Conservation (phyloP, 805 yeast genomes). For the Metschnikowia borealis region DNA sequence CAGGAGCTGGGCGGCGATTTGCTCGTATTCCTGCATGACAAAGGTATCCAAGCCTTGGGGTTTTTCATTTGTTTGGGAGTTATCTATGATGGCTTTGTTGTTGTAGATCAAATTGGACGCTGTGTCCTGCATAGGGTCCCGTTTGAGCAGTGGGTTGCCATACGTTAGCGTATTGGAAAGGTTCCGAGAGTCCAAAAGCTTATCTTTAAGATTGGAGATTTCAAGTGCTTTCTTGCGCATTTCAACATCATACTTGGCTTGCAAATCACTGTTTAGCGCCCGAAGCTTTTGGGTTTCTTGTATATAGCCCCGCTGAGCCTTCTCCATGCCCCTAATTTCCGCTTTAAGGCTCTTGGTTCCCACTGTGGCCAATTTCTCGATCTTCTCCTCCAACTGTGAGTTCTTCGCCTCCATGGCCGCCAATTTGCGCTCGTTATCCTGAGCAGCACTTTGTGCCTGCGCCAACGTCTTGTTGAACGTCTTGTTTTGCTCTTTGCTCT, state of each 20-base stretch:
- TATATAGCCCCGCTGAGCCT: constrained; percentile 23
- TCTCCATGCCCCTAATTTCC: constrained; percentile 12
- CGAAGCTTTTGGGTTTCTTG: constrained; percentile 29
- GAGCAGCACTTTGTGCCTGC: constrained; percentile 29
- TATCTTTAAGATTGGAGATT: constrained; percentile 31
- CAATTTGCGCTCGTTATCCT: constrained; percentile 21
- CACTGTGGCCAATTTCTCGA: constrained; percentile 14
- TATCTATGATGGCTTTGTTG: constrained; percentile 30
- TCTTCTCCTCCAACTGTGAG: constrained; percentile 16
- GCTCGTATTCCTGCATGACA: constrained; percentile 27
- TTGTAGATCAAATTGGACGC: constrained; percentile 1
- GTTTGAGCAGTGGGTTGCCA: constrained; percentile 21
- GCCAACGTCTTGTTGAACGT: constrained; percentile 26
- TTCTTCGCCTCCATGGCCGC: constrained; percentile 21
- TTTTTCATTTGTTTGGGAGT: constrained; percentile 7
- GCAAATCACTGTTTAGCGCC: constrained; percentile 27
- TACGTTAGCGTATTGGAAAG: constrained; percentile 26
- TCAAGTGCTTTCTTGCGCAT: constrained; percentile 30
- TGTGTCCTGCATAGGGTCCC: constrained; percentile 4
- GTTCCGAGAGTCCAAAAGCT: constrained; percentile 31
- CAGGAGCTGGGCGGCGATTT: constrained; percentile 30
- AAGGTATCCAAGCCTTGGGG: constrained; percentile 4
- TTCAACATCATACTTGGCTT: constrained; percentile 33
- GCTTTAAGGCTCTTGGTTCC: constrained; percentile 18
- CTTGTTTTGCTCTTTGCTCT: constrained; percentile 30